Percentiles rank a stretch among this genome's conserved stretches.
Evolutionary conservation across 2,329 filamentous ascomycete genomes (phyloP).

Genomic region (Ophiostoma pallidulum): DNA sequence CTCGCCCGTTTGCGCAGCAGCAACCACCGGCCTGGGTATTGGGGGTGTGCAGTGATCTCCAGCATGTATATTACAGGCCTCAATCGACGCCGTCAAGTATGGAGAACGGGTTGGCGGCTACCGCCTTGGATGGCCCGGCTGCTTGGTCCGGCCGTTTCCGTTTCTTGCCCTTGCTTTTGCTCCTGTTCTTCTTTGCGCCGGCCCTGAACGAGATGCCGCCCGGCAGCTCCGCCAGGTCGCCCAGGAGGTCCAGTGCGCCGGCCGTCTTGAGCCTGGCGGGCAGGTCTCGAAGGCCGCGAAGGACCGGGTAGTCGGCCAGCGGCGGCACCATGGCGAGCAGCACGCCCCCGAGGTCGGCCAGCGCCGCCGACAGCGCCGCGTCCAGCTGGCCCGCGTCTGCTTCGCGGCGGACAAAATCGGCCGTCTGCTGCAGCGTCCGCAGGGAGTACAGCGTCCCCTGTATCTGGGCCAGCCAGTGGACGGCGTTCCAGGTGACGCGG

Average conservation of each 20-base stretch:
- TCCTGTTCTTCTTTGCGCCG: neutral
- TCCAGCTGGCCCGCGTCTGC: neutral
- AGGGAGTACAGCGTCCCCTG: conserved; percentile 54
- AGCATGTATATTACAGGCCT: neutral
- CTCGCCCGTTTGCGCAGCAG: no score
- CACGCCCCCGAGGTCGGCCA: neutral
- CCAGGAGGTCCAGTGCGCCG: conserved; percentile 8
- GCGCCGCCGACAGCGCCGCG: neutral
- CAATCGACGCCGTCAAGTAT: neutral
- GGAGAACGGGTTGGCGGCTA: conserved; percentile 13
- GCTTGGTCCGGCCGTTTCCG: conserved; percentile 3
- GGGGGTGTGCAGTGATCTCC: no score
- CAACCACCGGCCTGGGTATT: no score
- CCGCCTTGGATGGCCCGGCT: neutral
- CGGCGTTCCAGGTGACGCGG: conserved; percentile 41
- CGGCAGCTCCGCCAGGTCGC: conserved; percentile 2
- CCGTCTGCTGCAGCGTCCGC: conserved; percentile 43
- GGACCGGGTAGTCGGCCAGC: conserved; percentile 12
- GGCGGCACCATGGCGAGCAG: conserved; percentile 6
- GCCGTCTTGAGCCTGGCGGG: conserved; percentile 11
- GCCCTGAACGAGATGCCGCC: conserved; percentile 11
- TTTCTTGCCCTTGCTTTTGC: conserved; percentile 7
- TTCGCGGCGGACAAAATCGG: conserved; percentile 24
- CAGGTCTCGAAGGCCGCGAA: conserved; percentile 8
- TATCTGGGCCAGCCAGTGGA: conserved; percentile 53